Conservation (phyloP, 495 filamentous ascomycete genomes). For the Cercophora newfieldiana region DNA sequence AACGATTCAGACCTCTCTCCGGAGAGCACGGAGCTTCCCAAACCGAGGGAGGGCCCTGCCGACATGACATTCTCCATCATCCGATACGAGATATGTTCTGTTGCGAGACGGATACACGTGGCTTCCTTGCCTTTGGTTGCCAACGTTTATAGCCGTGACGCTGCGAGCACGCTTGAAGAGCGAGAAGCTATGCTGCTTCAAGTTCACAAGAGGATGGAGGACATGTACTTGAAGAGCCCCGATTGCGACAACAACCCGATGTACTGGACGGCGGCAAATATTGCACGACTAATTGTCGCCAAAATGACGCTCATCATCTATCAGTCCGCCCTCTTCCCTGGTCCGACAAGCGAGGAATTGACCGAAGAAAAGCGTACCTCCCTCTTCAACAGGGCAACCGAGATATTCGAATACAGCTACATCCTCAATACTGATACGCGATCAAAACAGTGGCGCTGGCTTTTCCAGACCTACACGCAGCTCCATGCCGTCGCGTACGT, state of each 20-base stretch:
- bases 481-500: constrained; percentile 80
- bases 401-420: constrained; percentile 73
- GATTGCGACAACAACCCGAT: constrained; percentile 60
- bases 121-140: constrained; percentile 36
- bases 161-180: constrained; percentile 51
- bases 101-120: constrained; percentile 44
- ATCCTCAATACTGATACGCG: constrained; percentile 60
- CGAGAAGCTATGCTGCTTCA: constrained; percentile 64
- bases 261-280: constrained; percentile 68
- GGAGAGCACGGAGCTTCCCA: constrained; percentile 60
- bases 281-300: constrained; percentile 66
- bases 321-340: constrained; percentile 51
- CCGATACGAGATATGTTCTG: constrained; percentile 60
- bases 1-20: constrained; percentile 76
- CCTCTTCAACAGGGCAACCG: constrained; percentile 71
- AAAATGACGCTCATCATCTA: constrained; percentile 57
- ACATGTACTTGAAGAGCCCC: constrained; percentile 63
- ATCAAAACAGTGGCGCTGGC: constrained; percentile 72
- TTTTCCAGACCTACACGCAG: constrained; percentile 78
- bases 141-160: constrained; percentile 26
- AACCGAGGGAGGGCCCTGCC: constrained; percentile 60
- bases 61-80: constrained; percentile 81
- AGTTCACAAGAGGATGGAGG: constrained; percentile 63
- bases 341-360: constrained; percentile 42
- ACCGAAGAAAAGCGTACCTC: constrained; percentile 65